Conservation (phyloP, 352 stramenopile genomes). For the Paralagenidium karlingii region DNA sequence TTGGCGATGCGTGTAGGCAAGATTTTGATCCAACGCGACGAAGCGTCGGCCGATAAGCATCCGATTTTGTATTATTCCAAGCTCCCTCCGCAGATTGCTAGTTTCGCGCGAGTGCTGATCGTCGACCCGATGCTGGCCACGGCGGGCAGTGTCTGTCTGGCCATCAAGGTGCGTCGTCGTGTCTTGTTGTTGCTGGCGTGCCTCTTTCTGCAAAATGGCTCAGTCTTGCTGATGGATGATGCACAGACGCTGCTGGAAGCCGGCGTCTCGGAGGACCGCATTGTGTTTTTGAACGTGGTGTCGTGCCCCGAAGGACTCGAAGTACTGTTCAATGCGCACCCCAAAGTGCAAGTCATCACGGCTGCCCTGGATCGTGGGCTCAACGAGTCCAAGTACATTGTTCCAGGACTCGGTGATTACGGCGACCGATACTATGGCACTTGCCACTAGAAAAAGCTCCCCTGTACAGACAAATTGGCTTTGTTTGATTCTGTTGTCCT, state of each 20-base stretch:
- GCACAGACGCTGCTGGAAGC: slow-evolving; percentile 75
- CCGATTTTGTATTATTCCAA: slow-evolving; percentile 93
- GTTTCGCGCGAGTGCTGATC: slow-evolving; percentile 84
- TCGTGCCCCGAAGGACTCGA: slow-evolving; percentile 85
- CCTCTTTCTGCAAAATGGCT: background rate
- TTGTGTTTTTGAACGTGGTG: slow-evolving; percentile 94
- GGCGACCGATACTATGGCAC: slow-evolving; percentile 93
- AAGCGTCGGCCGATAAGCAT: slow-evolving; percentile 76
- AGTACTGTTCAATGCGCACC: slow-evolving; percentile 56
- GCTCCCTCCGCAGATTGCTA: slow-evolving; percentile 74
- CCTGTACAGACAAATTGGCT: no score
- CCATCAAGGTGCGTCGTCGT: slow-evolving; percentile 63
- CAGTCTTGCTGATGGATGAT: background rate
- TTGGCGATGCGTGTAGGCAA: slow-evolving; percentile 53
- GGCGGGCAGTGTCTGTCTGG: slow-evolving; percentile 77
- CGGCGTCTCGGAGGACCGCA: slow-evolving; percentile 79
- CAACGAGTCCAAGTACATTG: slow-evolving; percentile 94
- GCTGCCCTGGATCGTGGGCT: slow-evolving; percentile 72
- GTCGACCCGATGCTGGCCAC: slow-evolving; percentile 96
- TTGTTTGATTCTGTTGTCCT: no score
- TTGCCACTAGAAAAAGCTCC: no score
- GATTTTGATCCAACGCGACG: slow-evolving; percentile 95
- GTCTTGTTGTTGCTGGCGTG: background rate
- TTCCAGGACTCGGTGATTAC: slow-evolving; percentile 94
- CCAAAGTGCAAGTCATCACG: slow-evolving; percentile 71